Base-by-base conservation (phyloP, 768 basidiomycete species). In the Panaeolus papilionaceus region DNA sequence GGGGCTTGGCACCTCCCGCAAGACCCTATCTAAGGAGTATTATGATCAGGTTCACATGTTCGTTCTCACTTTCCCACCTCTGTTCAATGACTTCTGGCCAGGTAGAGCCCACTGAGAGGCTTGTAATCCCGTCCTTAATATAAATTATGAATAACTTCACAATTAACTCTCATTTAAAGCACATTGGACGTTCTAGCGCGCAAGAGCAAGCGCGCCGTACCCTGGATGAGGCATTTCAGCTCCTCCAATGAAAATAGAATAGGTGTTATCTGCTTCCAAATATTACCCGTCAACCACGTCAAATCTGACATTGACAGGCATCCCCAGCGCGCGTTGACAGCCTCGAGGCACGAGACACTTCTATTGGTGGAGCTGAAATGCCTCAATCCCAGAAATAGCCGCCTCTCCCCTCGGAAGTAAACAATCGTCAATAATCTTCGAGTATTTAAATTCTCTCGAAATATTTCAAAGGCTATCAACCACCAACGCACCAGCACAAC, bases 301-400 rank as follows among this genome's bases (percentile, higher is more conserved):
- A 51, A 10, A 9, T 4, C 23, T 18, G 23, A 2, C 20, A 23
- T 18, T 44, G 42, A 44, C 42, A 16, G 42, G 42, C 16, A 5
- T 44, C 1, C 16, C 18, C 42, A 16, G 11, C 9, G 12, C 5
- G 14, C 18, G 2, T 16, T 44, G 42, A 18, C 47, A 51, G 47
- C 47, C 47, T 51, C 47, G 47, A 51, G 47, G 47, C 20, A 9
- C 47, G 20, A 51, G 47, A 12, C 47, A 51, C 18, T 51, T 51
- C 26, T 51, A 51, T 51, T 51, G 47, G 47, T 51, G 47, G 47
- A 51, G 47, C 47, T 20, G 26, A 51, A 51, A 51, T 23, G 47
- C 47, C 47, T 51, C 47, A 51, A 11, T 5, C 10, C 47, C 47
- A 9, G 23, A 47, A 51, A 51, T 51, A 51, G 47, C 23, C 47